These are phyloP conservation scores for Blastocystis sp. DNA, from an alignment of 352 stramenopile species.

Conservation along the genomic window DNA sequence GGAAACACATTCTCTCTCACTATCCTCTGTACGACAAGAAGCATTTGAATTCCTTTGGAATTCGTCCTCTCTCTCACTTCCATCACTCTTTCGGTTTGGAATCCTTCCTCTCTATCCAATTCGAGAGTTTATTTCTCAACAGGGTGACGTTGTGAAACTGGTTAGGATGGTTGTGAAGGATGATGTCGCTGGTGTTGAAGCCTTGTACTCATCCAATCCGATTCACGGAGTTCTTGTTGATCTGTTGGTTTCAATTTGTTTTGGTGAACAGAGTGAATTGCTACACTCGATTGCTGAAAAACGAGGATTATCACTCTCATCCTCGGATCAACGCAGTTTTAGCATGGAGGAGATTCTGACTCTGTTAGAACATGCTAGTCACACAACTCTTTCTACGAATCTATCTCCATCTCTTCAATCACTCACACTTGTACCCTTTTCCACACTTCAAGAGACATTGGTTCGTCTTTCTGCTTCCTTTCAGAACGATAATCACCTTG, in stretches of 20 bases:
- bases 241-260: too few species aligned
- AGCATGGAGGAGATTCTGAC: too few species aligned
- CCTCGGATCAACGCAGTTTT: too few species aligned
- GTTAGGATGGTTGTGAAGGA: background rate
- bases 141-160: background rate
- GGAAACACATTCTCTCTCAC: too few species aligned
- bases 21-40: background rate
- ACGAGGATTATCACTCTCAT: too few species aligned
- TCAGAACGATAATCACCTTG: background rate
- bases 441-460: background rate
- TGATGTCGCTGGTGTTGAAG: background rate
- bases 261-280: too few species aligned
- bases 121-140: background rate
- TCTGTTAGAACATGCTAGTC: background rate
- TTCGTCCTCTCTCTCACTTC: background rate
- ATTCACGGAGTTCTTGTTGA: too few species aligned
- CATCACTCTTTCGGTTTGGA: background rate
- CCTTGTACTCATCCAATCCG: background rate
- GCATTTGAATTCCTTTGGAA: background rate
- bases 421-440: background rate
- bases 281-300: too few species aligned
- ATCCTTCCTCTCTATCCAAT: background rate
- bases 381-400: background rate
- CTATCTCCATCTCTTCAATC: background rate
- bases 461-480: background rate